Conservation (phyloP, 2,329 filamentous ascomycete genomes). For the Fusarium secorum region DNA sequence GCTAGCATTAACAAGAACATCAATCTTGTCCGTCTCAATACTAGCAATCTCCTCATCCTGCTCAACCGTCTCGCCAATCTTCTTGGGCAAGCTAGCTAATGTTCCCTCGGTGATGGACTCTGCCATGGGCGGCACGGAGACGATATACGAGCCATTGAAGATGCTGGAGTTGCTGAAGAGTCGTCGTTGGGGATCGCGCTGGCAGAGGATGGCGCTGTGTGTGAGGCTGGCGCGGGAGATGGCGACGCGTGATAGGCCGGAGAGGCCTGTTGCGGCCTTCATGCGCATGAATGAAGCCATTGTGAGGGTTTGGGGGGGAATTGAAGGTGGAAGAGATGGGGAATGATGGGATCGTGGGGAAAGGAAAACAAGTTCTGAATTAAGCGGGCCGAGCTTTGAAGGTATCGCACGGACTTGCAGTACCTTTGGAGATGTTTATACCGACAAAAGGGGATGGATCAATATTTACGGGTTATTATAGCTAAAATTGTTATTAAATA, state of each 20-base stretch:
- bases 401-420: conserved; percentile 34
- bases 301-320: background rate
- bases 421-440: conserved; percentile 3
- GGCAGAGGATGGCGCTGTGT: conserved; percentile 36
- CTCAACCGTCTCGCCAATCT: conserved; percentile 44
- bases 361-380: conserved; percentile 24
- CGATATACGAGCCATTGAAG: conserved; percentile 37
- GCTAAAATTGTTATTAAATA: background rate
- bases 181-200: conserved; percentile 35
- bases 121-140: conserved; percentile 45
- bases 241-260: conserved; percentile 28
- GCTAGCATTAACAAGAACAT: conserved; percentile 43
- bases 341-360: conserved; percentile 6
- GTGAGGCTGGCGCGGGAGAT: conserved; percentile 21
- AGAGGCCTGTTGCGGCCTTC: conserved; percentile 34
- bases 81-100: conserved; percentile 38
- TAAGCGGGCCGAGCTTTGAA: conserved; percentile 34
- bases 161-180: conserved; percentile 32
- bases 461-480: background rate
- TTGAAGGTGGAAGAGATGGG: background rate
- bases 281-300: conserved; percentile 39
- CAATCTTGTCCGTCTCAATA: conserved; percentile 48
- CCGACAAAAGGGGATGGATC: background rate
- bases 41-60: conserved; percentile 45
- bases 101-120: conserved; percentile 47